Conservation (phyloP, 1,284 basidiomycete genomes). For the Somion occarium region DNA sequence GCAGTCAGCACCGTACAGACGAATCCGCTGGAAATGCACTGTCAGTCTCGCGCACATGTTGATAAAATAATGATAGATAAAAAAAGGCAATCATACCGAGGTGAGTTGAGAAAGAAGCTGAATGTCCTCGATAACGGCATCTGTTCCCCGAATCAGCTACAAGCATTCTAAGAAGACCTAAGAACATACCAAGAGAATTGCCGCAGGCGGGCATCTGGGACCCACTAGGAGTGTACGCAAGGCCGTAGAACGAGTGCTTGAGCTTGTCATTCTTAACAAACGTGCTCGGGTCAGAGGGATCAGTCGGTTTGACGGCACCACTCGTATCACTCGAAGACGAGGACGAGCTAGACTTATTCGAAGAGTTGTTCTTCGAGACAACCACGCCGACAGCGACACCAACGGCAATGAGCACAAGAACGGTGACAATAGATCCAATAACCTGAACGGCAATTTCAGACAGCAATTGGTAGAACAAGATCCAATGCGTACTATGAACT, state of each 20-base stretch:
- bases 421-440: slow-evolving; percentile 37
- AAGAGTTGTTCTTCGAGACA: slow-evolving; percentile 40
- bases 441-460: slow-evolving; percentile 31
- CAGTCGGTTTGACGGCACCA: slow-evolving; percentile 42
- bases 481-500: slow-evolving; percentile 31
- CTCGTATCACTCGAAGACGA: slow-evolving; percentile 15
- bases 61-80: background rate
- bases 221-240: slow-evolving; percentile 71
- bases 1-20: slow-evolving; percentile 56
- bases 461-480: background rate
- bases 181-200: slow-evolving; percentile 37
- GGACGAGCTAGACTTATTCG: slow-evolving; percentile 14
- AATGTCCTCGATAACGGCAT: slow-evolving; percentile 46
- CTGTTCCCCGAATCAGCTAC: slow-evolving; percentile 12
- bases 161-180: background rate
- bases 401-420: slow-evolving; percentile 41
- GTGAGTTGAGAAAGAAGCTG: slow-evolving; percentile 61
- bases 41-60: background rate
- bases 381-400: slow-evolving; percentile 51
- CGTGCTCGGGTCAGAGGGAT: slow-evolving; percentile 56
- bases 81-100: slow-evolving; percentile 12
- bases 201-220: slow-evolving; percentile 47
- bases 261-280: slow-evolving; percentile 61
- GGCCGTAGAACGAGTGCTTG: slow-evolving; percentile 61
- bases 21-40: slow-evolving; percentile 35